phyloP scores from a whole-genome alignment of 73 alveolate genomes.

The Paramecium tetraurelia region DNA sequence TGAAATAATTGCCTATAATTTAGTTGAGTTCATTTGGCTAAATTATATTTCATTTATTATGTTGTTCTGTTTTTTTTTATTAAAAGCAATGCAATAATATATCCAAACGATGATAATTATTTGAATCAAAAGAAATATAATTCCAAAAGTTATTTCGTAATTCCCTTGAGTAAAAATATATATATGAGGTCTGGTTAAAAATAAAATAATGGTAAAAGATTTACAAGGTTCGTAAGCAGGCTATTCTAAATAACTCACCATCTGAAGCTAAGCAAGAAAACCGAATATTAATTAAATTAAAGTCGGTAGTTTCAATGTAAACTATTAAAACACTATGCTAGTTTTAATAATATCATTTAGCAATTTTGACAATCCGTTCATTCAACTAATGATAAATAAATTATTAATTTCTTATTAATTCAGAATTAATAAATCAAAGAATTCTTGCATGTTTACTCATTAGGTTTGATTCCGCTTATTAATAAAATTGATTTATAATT shows the following conservation, averaged over 20 bases:
- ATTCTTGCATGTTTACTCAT: not conserved
- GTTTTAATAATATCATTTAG: not conserved
- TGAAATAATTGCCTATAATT: not conserved
- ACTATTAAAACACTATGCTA: not conserved
- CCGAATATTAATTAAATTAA: not conserved
- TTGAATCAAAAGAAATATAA: not conserved
- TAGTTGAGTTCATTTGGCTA: not conserved
- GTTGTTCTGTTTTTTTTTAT: not conserved
- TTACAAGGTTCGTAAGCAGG: not conserved
- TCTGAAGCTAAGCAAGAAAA: not conserved
- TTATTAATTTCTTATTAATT: not conserved
- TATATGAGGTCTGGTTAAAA: not conserved
- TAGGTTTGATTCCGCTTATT: not conserved
- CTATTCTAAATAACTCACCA: not conserved
- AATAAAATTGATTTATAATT: not conserved
- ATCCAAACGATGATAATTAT: not conserved
- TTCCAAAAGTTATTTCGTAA: not conserved
- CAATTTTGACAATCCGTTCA: not conserved
- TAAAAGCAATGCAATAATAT: not conserved
- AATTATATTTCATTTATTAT: not conserved
- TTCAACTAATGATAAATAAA: not conserved
- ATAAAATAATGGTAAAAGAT: not conserved
- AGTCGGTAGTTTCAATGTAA: not conserved
- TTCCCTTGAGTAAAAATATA: not conserved
- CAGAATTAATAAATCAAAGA: not conserved